Evolutionary conservation across 352 stramenopile genomes (phyloP).

Genomic region (Globisporangium nagaii): DNA sequence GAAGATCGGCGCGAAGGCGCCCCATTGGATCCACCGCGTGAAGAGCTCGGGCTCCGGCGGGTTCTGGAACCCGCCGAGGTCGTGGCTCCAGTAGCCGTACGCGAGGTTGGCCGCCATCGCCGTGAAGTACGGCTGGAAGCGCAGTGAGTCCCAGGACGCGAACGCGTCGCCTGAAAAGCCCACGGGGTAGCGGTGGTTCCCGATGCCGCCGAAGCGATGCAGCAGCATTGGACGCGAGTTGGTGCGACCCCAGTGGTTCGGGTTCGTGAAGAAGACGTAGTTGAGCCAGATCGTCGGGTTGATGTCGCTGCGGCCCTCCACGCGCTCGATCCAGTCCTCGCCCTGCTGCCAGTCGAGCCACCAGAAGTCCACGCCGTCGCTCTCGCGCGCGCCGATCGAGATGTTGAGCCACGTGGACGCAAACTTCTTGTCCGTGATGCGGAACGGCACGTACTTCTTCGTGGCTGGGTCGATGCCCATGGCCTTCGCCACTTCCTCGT

Average conservation of each 20-base stretch:
- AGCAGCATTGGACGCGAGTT: conserved; percentile 27
- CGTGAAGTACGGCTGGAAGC: conserved; percentile 44
- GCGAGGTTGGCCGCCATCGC: conserved; percentile 39
- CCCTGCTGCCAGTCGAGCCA: conserved; percentile 67
- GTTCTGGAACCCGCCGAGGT: conserved; percentile 32
- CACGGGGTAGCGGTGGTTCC: conserved; percentile 47
- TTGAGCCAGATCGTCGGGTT: conserved; percentile 56
- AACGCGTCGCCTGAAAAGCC: conserved; percentile 46
- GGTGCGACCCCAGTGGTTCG: conserved; percentile 19
- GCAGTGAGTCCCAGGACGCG: conserved; percentile 26
- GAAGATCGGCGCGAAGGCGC: conserved; percentile 28
- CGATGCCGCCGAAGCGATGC: conserved; percentile 40
- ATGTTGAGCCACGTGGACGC: conserved; percentile 21
- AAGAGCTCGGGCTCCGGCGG: conserved; percentile 27
- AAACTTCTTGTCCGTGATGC: conserved; percentile 28
- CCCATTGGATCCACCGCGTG: conserved; percentile 44
- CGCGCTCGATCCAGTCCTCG: conserved; percentile 27
- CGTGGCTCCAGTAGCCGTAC: conserved; percentile 48
- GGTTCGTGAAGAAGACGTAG: conserved; percentile 34
- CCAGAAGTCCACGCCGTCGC: conserved; percentile 42
- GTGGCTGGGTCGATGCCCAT: conserved; percentile 29
- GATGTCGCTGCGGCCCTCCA: conserved; percentile 17
- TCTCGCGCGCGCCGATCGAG: conserved; percentile 17
- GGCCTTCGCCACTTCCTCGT: conserved; percentile 17
- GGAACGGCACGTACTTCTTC: conserved; percentile 29